Conservation (phyloP, 371 early-diverging fungal genomes). For the Neoconidiobolus thromboides region DNA sequence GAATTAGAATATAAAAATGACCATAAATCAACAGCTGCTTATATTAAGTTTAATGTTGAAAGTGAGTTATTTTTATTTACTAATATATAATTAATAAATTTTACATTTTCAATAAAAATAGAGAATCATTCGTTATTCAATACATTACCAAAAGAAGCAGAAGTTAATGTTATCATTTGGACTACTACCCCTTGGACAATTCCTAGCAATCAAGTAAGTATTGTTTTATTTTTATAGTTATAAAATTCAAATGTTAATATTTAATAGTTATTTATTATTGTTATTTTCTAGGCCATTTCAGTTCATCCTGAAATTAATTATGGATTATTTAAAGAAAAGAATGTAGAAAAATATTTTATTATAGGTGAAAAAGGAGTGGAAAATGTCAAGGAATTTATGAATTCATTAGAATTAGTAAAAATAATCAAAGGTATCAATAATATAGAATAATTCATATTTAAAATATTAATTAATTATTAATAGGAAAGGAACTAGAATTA, state of each 20-base stretch:
- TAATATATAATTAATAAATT: too few species aligned
- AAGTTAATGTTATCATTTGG: constrained; percentile 49
- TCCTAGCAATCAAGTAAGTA: constrained; percentile 52
- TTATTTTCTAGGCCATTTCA: constrained; percentile 32
- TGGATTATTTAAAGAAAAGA: constrained; percentile 13
- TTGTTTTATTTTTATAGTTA: background rate
- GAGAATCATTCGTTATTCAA: too few species aligned
- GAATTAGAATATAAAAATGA: constrained; percentile 76
- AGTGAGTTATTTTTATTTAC: background rate
- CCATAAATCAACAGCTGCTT: constrained; percentile 55
- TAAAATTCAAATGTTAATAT: background rate
- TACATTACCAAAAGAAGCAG: too few species aligned
- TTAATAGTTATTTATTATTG: too few species aligned
- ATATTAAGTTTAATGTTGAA: constrained; percentile 37
- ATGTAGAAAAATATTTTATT: constrained; percentile 15
- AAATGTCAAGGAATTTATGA: background rate
- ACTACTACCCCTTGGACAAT: constrained; percentile 96
- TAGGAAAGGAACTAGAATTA: constrained; percentile 34
- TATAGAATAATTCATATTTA: background rate
- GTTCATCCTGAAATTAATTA: constrained; percentile 61
- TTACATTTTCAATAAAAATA: too few species aligned
- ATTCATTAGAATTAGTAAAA: background rate
- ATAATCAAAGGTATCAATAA: background rate
- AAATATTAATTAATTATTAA: background rate
- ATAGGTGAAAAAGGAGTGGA: constrained; percentile 19